Evolutionary conservation across 139 green algal genomes (phyloP), one percentile per base, ranked within the genome.

Genomic region (Nannochloris sp.): DNA sequence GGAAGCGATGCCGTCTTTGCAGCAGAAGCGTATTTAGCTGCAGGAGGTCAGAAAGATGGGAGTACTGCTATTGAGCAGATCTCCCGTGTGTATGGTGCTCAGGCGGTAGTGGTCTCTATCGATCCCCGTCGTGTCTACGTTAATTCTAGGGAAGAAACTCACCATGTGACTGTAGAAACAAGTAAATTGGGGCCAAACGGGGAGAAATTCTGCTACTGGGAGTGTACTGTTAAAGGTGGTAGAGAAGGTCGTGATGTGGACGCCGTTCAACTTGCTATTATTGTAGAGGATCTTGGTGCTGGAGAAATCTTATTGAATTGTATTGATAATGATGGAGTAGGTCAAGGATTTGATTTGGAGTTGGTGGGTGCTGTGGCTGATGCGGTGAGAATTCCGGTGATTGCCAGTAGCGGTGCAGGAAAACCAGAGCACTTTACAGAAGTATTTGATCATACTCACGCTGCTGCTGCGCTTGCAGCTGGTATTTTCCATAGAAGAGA

Each of bases 281-380:
- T 61, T 7, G 83, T 96, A 29, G 90, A 98, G 72, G 87, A 84
- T 8, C 78, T 99, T 59, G 94, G 94, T 0, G 92, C 94, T 10
- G 93, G 94, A 10, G 94, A 99, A 79, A 97, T 99, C 71, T 72
- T 99, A 69, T 85, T 99, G 44, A 99, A 99, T 78, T 97, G 90
- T 83, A 99, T 99, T 65, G 92, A 99, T 78, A 85, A 85, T 36
- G 92, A 98, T 70, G 92, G 92, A 25, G 79, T 68, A 65, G 68
- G 75, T 37, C 61, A 68, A 75, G 93, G 94, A 45, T 99, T 96
- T 74, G 93, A 99, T 74, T 65, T 93, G 60, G 91, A 96, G 54
- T 82, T 99, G 37, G 86, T 99, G 27, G 61, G 67, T 2, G 81
- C 90, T 0, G 89, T 99, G 48, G 85, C 86, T 1, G 60, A 75